These are phyloP conservation scores for Rhizopogon rudus DNA, from an alignment of 768 basidiomycete species.

Conservation along the genomic window DNA sequence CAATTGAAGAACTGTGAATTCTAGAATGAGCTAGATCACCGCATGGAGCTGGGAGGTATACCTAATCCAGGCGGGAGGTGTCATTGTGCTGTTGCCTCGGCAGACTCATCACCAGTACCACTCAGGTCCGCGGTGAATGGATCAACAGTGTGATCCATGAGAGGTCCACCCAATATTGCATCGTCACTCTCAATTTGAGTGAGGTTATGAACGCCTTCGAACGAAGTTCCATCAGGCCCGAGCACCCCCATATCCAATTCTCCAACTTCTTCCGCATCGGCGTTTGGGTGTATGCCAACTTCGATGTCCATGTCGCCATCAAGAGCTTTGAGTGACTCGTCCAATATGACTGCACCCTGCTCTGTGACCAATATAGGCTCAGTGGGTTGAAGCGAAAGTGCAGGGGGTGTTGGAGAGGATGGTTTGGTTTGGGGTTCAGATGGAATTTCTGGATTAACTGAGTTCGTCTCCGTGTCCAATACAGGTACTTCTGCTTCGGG, in stretches of 20 bases:
- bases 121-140: slow-evolving; percentile 40
- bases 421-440: slow-evolving; percentile 58
- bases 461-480: slow-evolving; percentile 34
- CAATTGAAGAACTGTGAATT: not conserved
- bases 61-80: not conserved
- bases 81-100: not conserved
- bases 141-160: slow-evolving; percentile 57
- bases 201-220: slow-evolving; percentile 49
- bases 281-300: slow-evolving; percentile 30
- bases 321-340: slow-evolving; percentile 52
- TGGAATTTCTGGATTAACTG: slow-evolving; percentile 30
- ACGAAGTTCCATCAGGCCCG: slow-evolving; percentile 58
- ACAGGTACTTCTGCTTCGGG: slow-evolving; percentile 29
- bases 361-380: slow-evolving; percentile 39
- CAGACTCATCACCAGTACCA: not conserved
- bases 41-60: not conserved
- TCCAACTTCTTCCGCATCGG: slow-evolving; percentile 32
- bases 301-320: slow-evolving; percentile 42
- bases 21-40: not conserved
- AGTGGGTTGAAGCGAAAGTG: slow-evolving; percentile 42
- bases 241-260: slow-evolving; percentile 60
- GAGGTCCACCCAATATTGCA: slow-evolving; percentile 49
- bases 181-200: slow-evolving; percentile 52
- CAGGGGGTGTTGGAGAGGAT: slow-evolving; percentile 65
- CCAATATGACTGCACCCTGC: slow-evolving; percentile 39